Evolutionary conservation across 192 early-diverging fungal genomes (phyloP).

Genomic region (Coemansia sp.): DNA sequence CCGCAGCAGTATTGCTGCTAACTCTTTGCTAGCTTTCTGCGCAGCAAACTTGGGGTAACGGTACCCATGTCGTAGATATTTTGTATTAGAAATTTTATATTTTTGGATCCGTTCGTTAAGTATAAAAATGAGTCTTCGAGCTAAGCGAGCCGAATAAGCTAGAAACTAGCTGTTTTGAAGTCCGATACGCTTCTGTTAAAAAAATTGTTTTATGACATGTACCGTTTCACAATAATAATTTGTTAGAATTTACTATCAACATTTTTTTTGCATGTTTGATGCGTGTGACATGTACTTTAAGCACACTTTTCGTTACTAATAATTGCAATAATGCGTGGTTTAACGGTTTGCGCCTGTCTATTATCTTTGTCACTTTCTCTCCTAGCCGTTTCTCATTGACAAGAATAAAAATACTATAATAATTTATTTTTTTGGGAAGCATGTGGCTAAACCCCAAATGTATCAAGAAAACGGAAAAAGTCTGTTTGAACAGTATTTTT

Average conservation of each 20-base stretch:
- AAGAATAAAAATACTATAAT: neutral
- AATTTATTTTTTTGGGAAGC: neutral
- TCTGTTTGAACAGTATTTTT: neutral
- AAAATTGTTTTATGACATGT: neutral
- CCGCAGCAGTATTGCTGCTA: too few relatives aligned
- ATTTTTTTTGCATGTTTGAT: neutral
- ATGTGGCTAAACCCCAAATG: neutral
- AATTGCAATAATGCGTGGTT: too few relatives aligned
- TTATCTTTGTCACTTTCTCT: too few relatives aligned
- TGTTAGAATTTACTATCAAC: neutral
- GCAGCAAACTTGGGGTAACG: too few relatives aligned
- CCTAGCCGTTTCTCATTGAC: neutral
- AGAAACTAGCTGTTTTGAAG: neutral
- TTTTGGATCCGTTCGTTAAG: too few relatives aligned
- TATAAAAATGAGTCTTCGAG: neutral
- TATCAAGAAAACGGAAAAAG: neutral
- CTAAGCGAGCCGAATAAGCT: neutral
- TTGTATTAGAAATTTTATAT: too few relatives aligned
- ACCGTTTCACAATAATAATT: neutral
- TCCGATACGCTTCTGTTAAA: neutral
- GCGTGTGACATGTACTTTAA: too few relatives aligned
- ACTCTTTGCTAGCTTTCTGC: too few relatives aligned
- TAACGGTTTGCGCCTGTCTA: too few relatives aligned
- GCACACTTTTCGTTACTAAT: too few relatives aligned
- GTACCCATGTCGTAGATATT: too few relatives aligned